Evolutionary conservation across 2,329 filamentous ascomycete species (phyloP).

Genomic region (Knufia fluminis): DNA sequence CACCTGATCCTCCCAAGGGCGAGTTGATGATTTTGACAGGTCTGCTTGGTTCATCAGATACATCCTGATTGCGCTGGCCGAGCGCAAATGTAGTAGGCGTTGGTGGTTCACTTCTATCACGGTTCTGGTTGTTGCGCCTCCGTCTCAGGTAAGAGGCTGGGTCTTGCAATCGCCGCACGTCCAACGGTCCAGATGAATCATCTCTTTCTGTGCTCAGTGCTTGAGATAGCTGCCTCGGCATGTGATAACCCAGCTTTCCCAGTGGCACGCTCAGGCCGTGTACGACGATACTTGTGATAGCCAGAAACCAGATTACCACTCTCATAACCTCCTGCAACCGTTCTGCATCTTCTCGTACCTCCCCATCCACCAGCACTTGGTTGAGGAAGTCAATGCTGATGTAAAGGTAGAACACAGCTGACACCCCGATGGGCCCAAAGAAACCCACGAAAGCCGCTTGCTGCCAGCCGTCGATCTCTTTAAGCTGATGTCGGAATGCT

Average conservation of each 20-base stretch:
- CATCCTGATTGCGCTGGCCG: neutral
- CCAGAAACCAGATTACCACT: slow-evolving; percentile 77
- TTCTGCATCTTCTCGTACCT: slow-evolving; percentile 55
- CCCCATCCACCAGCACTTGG: slow-evolving; percentile 48
- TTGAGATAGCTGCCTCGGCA: slow-evolving; percentile 38
- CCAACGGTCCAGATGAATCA: neutral
- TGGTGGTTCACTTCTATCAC: neutral
- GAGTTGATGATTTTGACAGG: neutral
- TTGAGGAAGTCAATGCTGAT: slow-evolving; percentile 66
- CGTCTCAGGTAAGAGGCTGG: neutral
- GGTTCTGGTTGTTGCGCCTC: slow-evolving; percentile 3
- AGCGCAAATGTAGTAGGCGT: slow-evolving; percentile 1
- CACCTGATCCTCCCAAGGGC: neutral
- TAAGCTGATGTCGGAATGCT: slow-evolving; percentile 63
- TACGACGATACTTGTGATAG: slow-evolving; percentile 68
- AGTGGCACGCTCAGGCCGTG: slow-evolving; percentile 68
- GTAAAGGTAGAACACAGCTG: slow-evolving; percentile 83
- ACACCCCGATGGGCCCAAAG: slow-evolving; percentile 86
- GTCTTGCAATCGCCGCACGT: neutral
- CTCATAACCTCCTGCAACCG: slow-evolving; percentile 56
- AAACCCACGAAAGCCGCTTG: slow-evolving; percentile 85
- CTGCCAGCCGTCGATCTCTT: slow-evolving; percentile 62
- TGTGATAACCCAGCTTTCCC: slow-evolving; percentile 38
- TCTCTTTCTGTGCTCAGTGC: slow-evolving; percentile 34
- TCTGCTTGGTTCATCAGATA: neutral